A percentile compares a stretch with the other conserved stretches of the same genome.
phyloP scores from a whole-genome alignment of 129 eudicot genomes.

The Flaveria sonorensis region DNA sequence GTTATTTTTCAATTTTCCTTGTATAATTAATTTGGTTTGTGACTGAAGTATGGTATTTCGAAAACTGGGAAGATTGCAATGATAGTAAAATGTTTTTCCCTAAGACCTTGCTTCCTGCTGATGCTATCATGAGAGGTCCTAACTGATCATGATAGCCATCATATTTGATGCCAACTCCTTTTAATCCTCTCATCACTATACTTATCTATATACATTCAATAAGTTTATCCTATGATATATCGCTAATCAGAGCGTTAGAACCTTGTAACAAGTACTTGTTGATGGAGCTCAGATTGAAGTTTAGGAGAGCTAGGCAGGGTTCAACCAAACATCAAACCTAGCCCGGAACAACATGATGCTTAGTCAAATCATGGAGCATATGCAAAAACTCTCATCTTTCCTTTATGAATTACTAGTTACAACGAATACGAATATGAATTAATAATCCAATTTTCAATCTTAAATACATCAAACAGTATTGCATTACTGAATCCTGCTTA shows the following conservation, averaged over 20 bases:
- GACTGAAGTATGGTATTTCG: slow-evolving; percentile 18
- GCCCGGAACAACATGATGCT: not conserved
- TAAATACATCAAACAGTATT: slow-evolving; percentile 25
- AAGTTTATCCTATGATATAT: no score
- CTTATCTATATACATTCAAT: no score
- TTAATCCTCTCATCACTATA: no score
- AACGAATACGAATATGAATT: slow-evolving; percentile 17
- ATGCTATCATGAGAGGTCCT: no score
- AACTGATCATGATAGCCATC: no score
- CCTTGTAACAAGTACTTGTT: no score
- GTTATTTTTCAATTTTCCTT: slow-evolving; percentile 5
- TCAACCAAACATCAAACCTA: no score
- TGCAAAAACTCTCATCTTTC: slow-evolving; percentile 1
- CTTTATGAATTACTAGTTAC: slow-evolving; percentile 19
- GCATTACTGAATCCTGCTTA: not conserved
- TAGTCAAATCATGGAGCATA: not conserved
- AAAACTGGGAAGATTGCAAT: slow-evolving; percentile 25
- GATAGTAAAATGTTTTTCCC: slow-evolving; percentile 21
- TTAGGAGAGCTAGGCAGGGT: no score
- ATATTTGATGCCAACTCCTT: no score
- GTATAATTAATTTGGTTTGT: slow-evolving; percentile 35
- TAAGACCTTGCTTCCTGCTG: slow-evolving; percentile 2
- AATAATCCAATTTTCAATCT: not conserved
- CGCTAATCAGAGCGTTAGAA: no score
- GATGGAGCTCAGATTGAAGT: no score